These are phyloP conservation scores for Millerago galiae DNA, from an alignment of 805 yeast genomes.

Conservation along the genomic window DNA sequence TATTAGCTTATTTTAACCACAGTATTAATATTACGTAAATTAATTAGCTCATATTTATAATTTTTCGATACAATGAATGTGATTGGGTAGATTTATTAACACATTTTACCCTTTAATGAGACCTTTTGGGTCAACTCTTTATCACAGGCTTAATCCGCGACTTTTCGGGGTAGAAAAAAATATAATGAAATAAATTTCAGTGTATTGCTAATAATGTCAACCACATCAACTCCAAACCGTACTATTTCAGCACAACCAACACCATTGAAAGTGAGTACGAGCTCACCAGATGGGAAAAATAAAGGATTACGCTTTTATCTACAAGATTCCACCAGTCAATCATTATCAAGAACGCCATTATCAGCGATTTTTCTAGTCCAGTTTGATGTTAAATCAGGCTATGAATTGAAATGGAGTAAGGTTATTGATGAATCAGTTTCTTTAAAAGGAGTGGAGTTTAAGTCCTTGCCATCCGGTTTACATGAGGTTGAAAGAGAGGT, in stretches of 20 bases:
- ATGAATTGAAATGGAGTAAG: slow-evolving; percentile 39
- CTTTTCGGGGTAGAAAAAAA: no score
- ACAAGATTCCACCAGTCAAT: slow-evolving; percentile 5
- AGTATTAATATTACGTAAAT: no score
- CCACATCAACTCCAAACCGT: background rate
- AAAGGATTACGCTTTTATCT: slow-evolving; percentile 4
- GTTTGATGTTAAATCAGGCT: slow-evolving; percentile 48
- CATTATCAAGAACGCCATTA: slow-evolving; percentile 23
- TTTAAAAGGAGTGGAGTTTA: slow-evolving; percentile 48
- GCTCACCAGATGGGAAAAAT: background rate
- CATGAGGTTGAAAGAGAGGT: slow-evolving; percentile 48
- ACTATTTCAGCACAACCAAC: background rate
- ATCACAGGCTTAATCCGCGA: no score
- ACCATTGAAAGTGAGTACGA: background rate
- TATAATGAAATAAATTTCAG: no score
- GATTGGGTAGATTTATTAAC: no score
- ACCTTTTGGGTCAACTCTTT: no score
- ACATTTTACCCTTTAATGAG: no score
- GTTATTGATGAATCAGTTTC: slow-evolving; percentile 23
- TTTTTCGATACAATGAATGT: no score
- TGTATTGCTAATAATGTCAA: no score
- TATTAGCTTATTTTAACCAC: no score
- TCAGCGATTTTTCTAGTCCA: slow-evolving; percentile 42
- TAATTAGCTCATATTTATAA: no score
- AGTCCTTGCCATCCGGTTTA: slow-evolving; percentile 63